Base-by-base conservation (phyloP, 2,329 filamentous ascomycete species). In the Dothistroma pini region DNA sequence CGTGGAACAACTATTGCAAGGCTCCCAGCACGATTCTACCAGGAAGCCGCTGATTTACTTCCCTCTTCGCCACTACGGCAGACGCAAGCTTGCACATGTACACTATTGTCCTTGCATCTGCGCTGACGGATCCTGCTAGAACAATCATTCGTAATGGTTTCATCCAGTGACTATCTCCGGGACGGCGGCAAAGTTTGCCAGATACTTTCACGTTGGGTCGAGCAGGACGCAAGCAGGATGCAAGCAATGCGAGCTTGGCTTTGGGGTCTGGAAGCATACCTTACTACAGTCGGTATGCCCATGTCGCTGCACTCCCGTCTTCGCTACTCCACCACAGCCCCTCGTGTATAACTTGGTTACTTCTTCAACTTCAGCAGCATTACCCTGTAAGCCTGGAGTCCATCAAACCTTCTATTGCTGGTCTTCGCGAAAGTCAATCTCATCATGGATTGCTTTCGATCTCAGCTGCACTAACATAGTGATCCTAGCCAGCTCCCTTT, bases 221-320 rank as follows among this genome's bases (percentile, higher is more conserved):
- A 38, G 35, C 9, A 38, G 35, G 3, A 38, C 35, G 35, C 11
- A 38, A 38, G 11, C 35, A 12, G 35, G 35, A 38, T 4, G 7
- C 35, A 38, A 4, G 35, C 11, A 38, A 38, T 1, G 4, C 35
- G 35, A 38, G 35, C 16, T 4, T 38, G 35, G 11, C 16, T 4
- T 38, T 38, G 11, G 38, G 5, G n/a, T 22, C n/a, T 41, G 1
- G 32, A 54, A 34, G 34, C 56, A 31, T 57, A 48, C 29, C 56
- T n/a, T 57, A 48, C 29, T 49, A 19, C 41, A 19, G 14, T 19
- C 41, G n/a, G 14, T 14, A 16, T 14, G 16, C 14, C 14, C 35
- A 57, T 51, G 55, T 56, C 53, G 52, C 59, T 61, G 21, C 51
- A 50, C n/a, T 44, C 38, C 14, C 50, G 19, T 52, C 56, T 58